Evolutionary conservation across 73 alveolate genomes (phyloP).

Genomic region (Uronychia setigera): DNA sequence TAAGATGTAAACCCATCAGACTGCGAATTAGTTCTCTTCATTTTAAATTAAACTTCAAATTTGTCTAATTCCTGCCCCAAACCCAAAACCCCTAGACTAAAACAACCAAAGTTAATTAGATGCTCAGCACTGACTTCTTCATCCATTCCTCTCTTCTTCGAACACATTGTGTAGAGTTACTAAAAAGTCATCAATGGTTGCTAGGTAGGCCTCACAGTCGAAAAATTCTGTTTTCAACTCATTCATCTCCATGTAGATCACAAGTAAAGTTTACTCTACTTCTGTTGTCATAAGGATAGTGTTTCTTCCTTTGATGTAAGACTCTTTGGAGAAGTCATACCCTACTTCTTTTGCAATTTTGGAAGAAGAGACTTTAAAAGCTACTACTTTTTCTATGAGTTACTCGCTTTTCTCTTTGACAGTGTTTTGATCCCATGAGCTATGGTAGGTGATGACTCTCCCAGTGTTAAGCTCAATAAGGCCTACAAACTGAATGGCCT

Average conservation of each 20-base stretch:
- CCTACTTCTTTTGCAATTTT: constrained; percentile 4
- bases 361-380: not conserved
- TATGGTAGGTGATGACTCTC: not conserved
- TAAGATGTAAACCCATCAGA: not conserved
- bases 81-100: not conserved
- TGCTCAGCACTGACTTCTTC: too few relatives aligned
- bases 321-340: not conserved
- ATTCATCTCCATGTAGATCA: constrained; percentile 7
- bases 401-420: constrained; percentile 1
- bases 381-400: not conserved
- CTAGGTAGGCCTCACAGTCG: constrained; percentile 9
- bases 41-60: too few relatives aligned
- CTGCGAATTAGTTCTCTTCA: not conserved
- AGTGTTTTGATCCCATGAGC: not conserved
- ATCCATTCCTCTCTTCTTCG: not conserved
- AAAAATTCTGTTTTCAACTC: constrained; percentile 6
- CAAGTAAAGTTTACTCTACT: not conserved
- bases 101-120: not conserved
- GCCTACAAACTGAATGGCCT: not conserved
- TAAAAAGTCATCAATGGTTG: not conserved
- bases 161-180: not conserved
- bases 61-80: not conserved
- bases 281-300: not conserved
- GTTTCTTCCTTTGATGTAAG: constrained; percentile 6
- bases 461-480: not conserved